Base-by-base conservation (phyloP, 2,329 filamentous ascomycete genomes). In the Pestalotiopsis sp. region DNA sequence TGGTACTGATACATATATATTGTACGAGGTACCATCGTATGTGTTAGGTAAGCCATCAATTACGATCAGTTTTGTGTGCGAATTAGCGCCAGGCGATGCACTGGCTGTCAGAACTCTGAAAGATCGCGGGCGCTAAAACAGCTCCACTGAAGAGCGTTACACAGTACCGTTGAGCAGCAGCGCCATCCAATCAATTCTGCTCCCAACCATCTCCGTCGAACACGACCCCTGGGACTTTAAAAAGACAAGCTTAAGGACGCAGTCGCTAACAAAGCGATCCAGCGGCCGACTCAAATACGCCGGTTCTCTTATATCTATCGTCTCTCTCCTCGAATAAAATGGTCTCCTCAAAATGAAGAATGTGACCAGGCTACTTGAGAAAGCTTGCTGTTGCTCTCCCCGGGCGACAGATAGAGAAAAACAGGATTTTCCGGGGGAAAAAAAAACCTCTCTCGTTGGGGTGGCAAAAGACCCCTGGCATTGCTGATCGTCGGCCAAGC, bases 401-500 rank as follows among this genome's bases (percentile, higher is more conserved):
- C 6, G 26, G 24, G 11, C 10, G 56, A 58, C 9, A 56, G 20
- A 24, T 11, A n/a, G 17, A 14, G 7, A n/a, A 24, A 65, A 65
- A 56, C 63, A 57, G 63, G 63, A 56, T 65, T 57, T 65, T 38
- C 17, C 9, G 30, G 30, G 7, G 30, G 30, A 35, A 35, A 35
- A 17, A 40, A 40, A 62, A 38, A 35, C 24, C 56, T 30, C 22
- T 11, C 2, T 40, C 17, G 44, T 62, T 3, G 20, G 63, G 20
- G 63, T 65, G 63, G 63, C 63, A 55, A 65, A 65, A 52, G n/a
- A 22, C 2, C 10, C 7, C 14, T 44, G 26, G 30, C 61, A 44
- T 52, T 57, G 63, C 48, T 56, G 64, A 59, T 66, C 64, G 35
- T 66, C 64, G 17, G 52, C 64, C 60, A 63, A 44, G 60, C 14